phyloP scores from a whole-genome alignment of 1,284 basidiomycete genomes.

The Sanguinoderma infundibulare region DNA sequence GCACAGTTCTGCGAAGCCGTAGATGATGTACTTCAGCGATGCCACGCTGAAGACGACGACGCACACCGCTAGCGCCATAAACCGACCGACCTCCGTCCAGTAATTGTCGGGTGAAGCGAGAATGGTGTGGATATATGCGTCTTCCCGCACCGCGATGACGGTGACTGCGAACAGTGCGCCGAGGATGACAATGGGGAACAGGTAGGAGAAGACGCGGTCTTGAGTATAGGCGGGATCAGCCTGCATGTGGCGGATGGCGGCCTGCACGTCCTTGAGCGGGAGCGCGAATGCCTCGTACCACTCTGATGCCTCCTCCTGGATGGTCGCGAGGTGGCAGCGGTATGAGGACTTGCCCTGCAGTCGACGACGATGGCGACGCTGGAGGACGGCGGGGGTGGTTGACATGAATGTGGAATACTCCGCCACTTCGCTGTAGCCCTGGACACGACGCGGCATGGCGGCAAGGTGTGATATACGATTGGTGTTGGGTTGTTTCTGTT shows the following conservation, averaged over 20 bases:
- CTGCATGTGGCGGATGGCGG: conserved; percentile 18
- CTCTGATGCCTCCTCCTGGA: conserved; percentile 9
- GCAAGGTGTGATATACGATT: too few species aligned
- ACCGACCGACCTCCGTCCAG: conserved; percentile 3
- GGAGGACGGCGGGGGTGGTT: too few species aligned
- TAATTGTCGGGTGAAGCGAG: conserved; percentile 7
- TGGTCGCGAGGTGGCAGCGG: too few species aligned
- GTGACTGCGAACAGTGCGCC: conserved; percentile 17
- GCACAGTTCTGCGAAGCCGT: conserved; percentile 16
- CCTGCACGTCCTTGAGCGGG: conserved; percentile 20
- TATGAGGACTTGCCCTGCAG: too few species aligned
- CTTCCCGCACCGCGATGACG: conserved; percentile 20
- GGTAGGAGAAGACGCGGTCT: conserved; percentile 20
- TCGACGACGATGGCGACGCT: too few species aligned
- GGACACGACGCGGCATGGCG: too few species aligned
- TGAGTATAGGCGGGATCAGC: conserved; percentile 21
- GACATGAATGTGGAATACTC: too few species aligned
- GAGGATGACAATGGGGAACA: conserved; percentile 20
- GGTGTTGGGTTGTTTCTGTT: too few species aligned
- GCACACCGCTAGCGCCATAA: conserved; percentile 3
- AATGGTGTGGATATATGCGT: conserved; percentile 23
- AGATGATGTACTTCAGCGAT: conserved; percentile 17
- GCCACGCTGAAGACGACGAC: conserved; percentile 9
- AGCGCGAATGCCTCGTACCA: conserved; percentile 24
- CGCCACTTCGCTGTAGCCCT: too few species aligned